Evolutionary conservation across 805 yeast species (phyloP), one percentile per base, ranked within the genome.

Genomic region (Starmerella geochares): DNA sequence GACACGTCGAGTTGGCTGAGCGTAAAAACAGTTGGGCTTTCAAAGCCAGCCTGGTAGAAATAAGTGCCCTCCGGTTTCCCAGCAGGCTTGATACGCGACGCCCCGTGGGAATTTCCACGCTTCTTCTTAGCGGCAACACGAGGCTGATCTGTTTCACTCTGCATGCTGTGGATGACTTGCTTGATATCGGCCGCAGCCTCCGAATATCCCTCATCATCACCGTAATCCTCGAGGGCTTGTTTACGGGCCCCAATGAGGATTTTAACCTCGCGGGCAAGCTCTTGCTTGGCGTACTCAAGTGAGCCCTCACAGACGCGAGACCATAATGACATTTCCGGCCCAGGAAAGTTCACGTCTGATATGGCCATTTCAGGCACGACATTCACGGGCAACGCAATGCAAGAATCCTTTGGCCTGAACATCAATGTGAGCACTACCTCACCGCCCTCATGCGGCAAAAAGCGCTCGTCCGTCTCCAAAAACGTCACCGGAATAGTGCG

Each of bases 1-100:
- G 82, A 82, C 25, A 85, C 74, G 62, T 92, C 99, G 39, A 92
- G 68, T 5, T 86, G 79, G 0, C 95, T 79, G 16, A 90, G 67
- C 41, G 85, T 82, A 63, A 69, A 86, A 53, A 75, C 74, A 1
- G 81, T 76, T 2, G 80, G 66, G 0, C 88, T 73, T 54, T 79
- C 77, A 64, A 85, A 81, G 0, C 81, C 78, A 0, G 92, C 79
- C 61, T 88, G 88, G 63, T 83, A 90, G 62, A 78, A 90, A 63
- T 75, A 86, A 61, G 69, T 32, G 11, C 24, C 20, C 9, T 50
- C 51, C 16, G 31, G 27, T 17, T 16, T n/a, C 6, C 20, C 45
- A 2, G 14, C 14, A 7, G 38, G 33, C 33, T 40, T 25, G 11
- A 4, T 13, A 16, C 20, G 39, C 25, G 47, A 21, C n/a, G 3